Percentiles rank a stretch among this genome's conserved stretches.
These are phyloP conservation scores for Tardiomyces blankii DNA, from an alignment of 1,139 yeast genomes.

Conservation along the genomic window DNA sequence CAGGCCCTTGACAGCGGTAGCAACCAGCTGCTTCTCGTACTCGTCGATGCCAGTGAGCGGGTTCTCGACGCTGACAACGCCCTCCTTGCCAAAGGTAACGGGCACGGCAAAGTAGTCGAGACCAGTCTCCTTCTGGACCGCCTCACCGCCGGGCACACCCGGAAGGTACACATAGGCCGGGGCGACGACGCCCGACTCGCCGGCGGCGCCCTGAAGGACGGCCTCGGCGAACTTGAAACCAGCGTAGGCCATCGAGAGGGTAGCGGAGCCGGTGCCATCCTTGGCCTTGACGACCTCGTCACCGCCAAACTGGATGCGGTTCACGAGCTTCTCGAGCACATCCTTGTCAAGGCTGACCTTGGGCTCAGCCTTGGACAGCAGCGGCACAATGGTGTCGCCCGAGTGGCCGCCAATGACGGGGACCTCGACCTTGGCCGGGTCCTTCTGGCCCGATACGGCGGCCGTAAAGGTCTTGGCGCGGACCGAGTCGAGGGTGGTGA, in stretches of 20 bases:
- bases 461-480: conserved; percentile 79
- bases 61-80: conserved; percentile 57
- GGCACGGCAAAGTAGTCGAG: conserved; percentile 89
- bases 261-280: conserved; percentile 91
- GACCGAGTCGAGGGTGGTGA: conserved; percentile 82
- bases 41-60: conserved; percentile 24
- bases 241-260: conserved; percentile 95
- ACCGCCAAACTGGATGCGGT: conserved; percentile 94
- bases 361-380: conserved; percentile 54
- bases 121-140: conserved; percentile 32
- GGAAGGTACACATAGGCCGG: conserved; percentile 46
- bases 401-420: conserved; percentile 97
- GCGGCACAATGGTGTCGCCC: conserved; percentile 88
- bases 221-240: conserved; percentile 84
- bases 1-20: conserved; percentile 75
- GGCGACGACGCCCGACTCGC: conserved; percentile 61
- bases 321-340: conserved; percentile 52
- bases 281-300: conserved; percentile 95
- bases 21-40: conserved; percentile 46
- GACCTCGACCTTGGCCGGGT: conserved; percentile 51
- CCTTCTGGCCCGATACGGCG: conserved; percentile 34
- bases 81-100: conserved; percentile 64
- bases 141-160: conserved; percentile 29
- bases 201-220: conserved; percentile 50
- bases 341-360: conserved; percentile 34